These are phyloP conservation scores for Paraphaeosphaeria sporulosa DNA, from an alignment of 2,329 filamentous ascomycete species.

Conservation along the genomic window DNA sequence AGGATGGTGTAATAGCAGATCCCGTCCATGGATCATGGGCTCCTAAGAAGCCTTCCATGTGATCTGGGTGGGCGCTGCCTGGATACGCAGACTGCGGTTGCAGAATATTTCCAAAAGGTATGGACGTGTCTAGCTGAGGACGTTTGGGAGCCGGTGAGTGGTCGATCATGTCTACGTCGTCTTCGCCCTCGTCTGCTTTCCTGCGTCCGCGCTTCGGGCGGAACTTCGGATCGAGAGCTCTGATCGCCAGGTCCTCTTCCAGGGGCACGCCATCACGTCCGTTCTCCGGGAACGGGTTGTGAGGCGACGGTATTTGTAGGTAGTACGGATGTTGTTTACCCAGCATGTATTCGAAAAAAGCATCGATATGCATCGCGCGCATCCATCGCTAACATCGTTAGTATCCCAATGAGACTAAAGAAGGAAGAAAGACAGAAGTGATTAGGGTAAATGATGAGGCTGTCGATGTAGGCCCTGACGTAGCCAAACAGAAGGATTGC, in stretches of 20 bases:
- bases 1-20: conserved; percentile 49
- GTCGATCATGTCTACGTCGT: conserved; percentile 62
- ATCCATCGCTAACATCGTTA: conserved; percentile 77
- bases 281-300: conserved; percentile 68
- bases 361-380: conserved; percentile 94
- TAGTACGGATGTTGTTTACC: conserved; percentile 82
- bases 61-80: conserved; percentile 63
- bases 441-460: background rate
- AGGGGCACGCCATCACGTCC: conserved; percentile 81
- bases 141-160: conserved; percentile 61
- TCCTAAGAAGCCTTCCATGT: conserved; percentile 55
- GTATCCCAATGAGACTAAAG: conserved; percentile 12
- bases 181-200: conserved; percentile 64
- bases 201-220: conserved; percentile 68
- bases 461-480: background rate
- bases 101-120: conserved; percentile 46
- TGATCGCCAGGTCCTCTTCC: conserved; percentile 87
- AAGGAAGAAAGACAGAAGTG: background rate
- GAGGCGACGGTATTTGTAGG: conserved; percentile 72
- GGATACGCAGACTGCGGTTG: conserved; percentile 59
- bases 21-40: conserved; percentile 57
- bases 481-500: conserved; percentile 9
- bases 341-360: conserved; percentile 90
- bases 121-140: conserved; percentile 65
- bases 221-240: conserved; percentile 81